phyloP scores from a whole-genome alignment of 129 eudicot species.

The Glebionis coronaria region DNA sequence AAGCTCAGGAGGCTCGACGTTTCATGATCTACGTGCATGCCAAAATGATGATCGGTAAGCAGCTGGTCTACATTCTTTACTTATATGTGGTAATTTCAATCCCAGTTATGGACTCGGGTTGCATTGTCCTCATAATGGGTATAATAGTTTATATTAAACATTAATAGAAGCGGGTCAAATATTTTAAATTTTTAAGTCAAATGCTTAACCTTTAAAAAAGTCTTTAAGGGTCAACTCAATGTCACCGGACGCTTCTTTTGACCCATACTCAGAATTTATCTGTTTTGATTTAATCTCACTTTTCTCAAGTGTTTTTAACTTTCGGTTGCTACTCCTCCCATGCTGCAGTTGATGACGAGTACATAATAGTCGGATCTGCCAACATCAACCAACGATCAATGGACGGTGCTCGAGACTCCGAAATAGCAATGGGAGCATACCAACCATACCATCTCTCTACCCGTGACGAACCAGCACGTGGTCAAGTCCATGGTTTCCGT shows the following conservation, averaged over 20 bases:
- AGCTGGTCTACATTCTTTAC: neutral
- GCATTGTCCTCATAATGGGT: neutral
- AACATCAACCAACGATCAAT: slow-evolving; percentile 86
- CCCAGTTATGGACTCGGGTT: neutral
- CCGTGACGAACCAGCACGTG: slow-evolving; percentile 59
- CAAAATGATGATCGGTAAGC: slow-evolving; percentile 82
- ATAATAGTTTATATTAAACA: neutral
- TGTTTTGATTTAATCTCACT: neutral
- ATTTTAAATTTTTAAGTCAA: neutral
- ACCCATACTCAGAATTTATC: neutral
- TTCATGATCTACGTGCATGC: slow-evolving; percentile 86
- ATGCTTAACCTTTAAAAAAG: neutral
- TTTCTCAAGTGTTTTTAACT: neutral
- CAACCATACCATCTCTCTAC: slow-evolving; percentile 57
- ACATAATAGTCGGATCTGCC: slow-evolving; percentile 75
- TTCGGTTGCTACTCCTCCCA: neutral
- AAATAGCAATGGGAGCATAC: slow-evolving; percentile 87
- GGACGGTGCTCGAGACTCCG: slow-evolving; percentile 79
- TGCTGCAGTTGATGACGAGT: slow-evolving; percentile 67
- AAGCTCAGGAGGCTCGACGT: slow-evolving; percentile 76
- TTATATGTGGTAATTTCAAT: neutral
- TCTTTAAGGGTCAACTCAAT: no score
- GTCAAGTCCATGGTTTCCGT: slow-evolving; percentile 72
- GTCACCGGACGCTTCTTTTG: neutral
- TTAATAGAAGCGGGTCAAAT: neutral